Evolutionary conservation across 805 yeast species (phyloP), one percentile per base, ranked within the genome.

Genomic region (Ascoidea rubescens): DNA sequence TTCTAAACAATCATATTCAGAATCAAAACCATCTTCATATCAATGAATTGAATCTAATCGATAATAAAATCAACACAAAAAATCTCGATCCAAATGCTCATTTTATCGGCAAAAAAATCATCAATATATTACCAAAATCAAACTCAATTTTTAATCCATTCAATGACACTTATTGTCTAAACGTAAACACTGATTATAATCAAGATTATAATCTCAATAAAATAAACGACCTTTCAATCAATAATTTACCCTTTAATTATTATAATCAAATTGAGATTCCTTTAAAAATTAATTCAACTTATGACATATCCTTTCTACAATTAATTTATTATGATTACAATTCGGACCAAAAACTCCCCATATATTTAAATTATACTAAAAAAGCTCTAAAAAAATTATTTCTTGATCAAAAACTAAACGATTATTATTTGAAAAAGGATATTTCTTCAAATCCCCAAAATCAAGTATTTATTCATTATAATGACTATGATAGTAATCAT

Each of bases 91-190:
- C 74, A 4, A 62, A 66, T 21, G 59, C 77, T 2, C 95, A 89
- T 64, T 84, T 90, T 64, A 84, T 79, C 60, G 99, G 99, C 47
- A 80, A 80, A 47, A 86, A 87, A 61, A 85, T 90, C 0, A 83
- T 93, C 55, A 85, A 90, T 61, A 85, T 86, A 55, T 70, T 93
- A 43, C 98, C 99, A 0, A 97, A 91, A 66, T 84, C 95, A 47
- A 83, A 95, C 0, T 96, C 95, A 4, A 71, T 74, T 60, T 68
- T 93, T 59, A 88, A 90, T 57, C 96, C 96, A 2, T 77, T 79
- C 58, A 77, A 73, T 50, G 79, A 77, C 32, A 71, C 78, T 4
- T 76, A 75, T 55, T 93, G 99, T 67, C 57, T 84, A 47, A 75
- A 77, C 16, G 57, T 62, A 12, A 52, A 53, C 6, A 32, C n/a